phyloP scores from a whole-genome alignment of 2,329 filamentous ascomycete genomes.

The Raffaelea deltoideospora region DNA sequence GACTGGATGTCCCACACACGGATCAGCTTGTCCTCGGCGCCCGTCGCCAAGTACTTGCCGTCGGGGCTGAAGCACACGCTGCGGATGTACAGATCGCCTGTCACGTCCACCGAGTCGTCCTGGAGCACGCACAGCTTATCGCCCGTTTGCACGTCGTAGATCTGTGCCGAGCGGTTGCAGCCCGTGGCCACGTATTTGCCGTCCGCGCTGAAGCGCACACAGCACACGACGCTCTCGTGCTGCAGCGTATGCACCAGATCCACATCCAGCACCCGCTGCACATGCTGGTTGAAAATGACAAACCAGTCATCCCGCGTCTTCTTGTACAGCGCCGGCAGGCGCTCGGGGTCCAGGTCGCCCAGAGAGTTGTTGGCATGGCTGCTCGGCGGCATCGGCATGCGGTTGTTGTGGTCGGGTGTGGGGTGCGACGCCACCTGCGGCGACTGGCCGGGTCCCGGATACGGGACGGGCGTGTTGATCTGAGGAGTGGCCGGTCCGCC shows the following conservation, averaged over 20 bases:
- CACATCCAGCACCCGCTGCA: slow-evolving; percentile 80
- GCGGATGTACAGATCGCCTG: slow-evolving; percentile 88
- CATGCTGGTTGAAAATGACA: slow-evolving; percentile 86
- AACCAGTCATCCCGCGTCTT: slow-evolving; percentile 89
- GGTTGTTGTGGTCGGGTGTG: slow-evolving; percentile 48
- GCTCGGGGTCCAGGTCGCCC: slow-evolving; percentile 75
- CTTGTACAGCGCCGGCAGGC: slow-evolving; percentile 74
- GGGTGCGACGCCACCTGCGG: slow-evolving; percentile 73
- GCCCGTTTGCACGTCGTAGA: slow-evolving; percentile 82
- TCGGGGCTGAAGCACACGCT: slow-evolving; percentile 98
- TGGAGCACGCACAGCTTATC: slow-evolving; percentile 81
- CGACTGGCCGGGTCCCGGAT: slow-evolving; percentile 67
- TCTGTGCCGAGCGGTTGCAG: slow-evolving; percentile 98
- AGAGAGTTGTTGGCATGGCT: slow-evolving; percentile 47
- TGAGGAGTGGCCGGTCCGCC: slow-evolving; percentile 75
- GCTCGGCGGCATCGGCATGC: slow-evolving; percentile 34
- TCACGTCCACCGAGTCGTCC: slow-evolving; percentile 73
- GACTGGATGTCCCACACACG: slow-evolving; percentile 87
- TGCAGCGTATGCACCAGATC: slow-evolving; percentile 84
- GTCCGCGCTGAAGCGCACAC: slow-evolving; percentile 89
- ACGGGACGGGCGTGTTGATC: slow-evolving; percentile 75
- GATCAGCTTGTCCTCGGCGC: slow-evolving; percentile 95
- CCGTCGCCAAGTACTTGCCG: slow-evolving; percentile 83
- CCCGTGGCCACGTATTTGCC: slow-evolving; percentile 93
- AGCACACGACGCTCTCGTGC: slow-evolving; percentile 96